phyloP scores from a whole-genome alignment of 2,329 filamentous ascomycete genomes.

The Phyllosticta paracitricarpa region DNA sequence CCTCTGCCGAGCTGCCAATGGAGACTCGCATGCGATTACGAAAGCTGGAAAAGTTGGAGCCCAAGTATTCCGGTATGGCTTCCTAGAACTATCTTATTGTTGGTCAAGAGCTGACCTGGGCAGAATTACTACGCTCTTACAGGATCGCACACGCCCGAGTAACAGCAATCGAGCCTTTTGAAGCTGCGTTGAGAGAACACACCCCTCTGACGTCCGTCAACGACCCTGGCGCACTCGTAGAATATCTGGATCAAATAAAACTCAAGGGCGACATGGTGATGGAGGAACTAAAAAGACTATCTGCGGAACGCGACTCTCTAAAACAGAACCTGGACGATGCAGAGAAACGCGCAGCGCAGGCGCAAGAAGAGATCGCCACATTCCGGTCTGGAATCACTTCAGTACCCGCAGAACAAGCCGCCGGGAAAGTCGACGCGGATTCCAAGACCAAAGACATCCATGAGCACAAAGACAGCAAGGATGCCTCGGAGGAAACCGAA shows the following conservation, averaged over 20 bases:
- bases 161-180: slow-evolving; percentile 83
- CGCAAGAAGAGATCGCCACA: slow-evolving; percentile 54
- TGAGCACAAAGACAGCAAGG: slow-evolving; percentile 16
- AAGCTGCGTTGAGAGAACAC: slow-evolving; percentile 80
- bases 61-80: slow-evolving; percentile 65
- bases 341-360: slow-evolving; percentile 51
- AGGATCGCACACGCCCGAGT: slow-evolving; percentile 81
- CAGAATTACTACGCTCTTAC: slow-evolving; percentile 85
- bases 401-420: background rate
- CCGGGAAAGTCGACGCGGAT: slow-evolving; percentile 5
- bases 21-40: slow-evolving; percentile 68
- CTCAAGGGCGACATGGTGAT: slow-evolving; percentile 85
- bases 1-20: slow-evolving; percentile 52
- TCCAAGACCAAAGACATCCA: slow-evolving; percentile 4
- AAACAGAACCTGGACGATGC: slow-evolving; percentile 66
- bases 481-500: slow-evolving; percentile 39
- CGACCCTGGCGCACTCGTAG: slow-evolving; percentile 73
- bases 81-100: background rate
- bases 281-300: slow-evolving; percentile 83
- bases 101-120: background rate
- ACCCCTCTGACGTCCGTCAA: slow-evolving; percentile 82
- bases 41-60: slow-evolving; percentile 82
- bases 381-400: slow-evolving; percentile 20
- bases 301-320: slow-evolving; percentile 67
- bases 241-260: slow-evolving; percentile 82